Evolutionary conservation across 148 eudicot species (phyloP).

Genomic region (Agrostemma githago): DNA sequence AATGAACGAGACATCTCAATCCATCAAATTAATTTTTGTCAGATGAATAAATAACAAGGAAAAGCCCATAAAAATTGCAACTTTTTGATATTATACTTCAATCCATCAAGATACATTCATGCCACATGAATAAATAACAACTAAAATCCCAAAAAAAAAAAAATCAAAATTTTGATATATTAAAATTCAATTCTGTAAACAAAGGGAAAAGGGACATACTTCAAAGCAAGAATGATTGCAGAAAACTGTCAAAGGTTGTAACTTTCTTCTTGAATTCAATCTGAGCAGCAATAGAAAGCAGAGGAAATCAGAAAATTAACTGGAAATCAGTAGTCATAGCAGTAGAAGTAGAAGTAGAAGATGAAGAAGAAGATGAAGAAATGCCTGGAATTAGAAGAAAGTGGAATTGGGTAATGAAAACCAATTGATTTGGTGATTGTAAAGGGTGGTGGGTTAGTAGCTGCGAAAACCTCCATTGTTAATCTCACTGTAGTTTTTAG

Average conservation of each 20-base stretch:
- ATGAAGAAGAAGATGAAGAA: not conserved
- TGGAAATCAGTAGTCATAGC: too few relatives aligned
- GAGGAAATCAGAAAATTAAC: not conserved
- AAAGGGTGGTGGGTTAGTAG: not conserved
- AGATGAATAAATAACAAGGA: too few relatives aligned
- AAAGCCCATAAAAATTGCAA: not conserved
- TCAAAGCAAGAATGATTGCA: slow-evolving; percentile 71
- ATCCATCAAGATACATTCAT: not conserved
- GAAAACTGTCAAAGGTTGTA: slow-evolving; percentile 31
- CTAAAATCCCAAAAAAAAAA: too few relatives aligned
- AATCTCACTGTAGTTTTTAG: too few relatives aligned
- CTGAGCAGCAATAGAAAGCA: slow-evolving; percentile 10
- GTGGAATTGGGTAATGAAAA: not conserved
- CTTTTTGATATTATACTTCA: not conserved
- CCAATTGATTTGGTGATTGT: not conserved
- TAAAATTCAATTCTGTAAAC: too few relatives aligned
- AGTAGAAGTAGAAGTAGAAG: too few relatives aligned
- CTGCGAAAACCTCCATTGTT: slow-evolving; percentile 17
- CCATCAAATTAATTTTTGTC: too few relatives aligned
- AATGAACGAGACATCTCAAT: too few relatives aligned
- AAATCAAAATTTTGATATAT: too few relatives aligned
- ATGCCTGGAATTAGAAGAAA: slow-evolving; percentile 14
- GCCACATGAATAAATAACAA: too few relatives aligned
- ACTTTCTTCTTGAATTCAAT: slow-evolving; percentile 32
- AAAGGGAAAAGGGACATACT: slow-evolving; percentile 33